A percentile compares a stretch with the other conserved stretches of the same genome.
Evolutionary conservation across 306 rosid species (phyloP).

Genomic region (Prunus campanulata): DNA sequence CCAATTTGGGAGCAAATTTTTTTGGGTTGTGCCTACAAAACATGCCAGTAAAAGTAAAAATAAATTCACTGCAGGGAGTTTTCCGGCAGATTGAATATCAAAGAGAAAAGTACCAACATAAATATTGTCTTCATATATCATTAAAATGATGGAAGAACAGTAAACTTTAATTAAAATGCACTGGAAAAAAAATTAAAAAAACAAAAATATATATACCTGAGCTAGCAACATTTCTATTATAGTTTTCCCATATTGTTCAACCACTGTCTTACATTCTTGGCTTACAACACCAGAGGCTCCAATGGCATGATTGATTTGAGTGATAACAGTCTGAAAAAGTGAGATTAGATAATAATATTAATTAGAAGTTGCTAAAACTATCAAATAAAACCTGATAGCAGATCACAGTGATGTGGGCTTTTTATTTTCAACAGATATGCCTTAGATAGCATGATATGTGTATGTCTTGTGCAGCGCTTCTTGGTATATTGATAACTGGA

Average conservation of each 20-base stretch:
- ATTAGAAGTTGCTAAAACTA: neutral
- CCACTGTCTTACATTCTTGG: constrained; percentile 64
- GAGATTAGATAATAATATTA: neutral
- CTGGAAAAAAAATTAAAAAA: neutral
- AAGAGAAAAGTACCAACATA: neutral
- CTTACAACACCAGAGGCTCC: constrained; percentile 66
- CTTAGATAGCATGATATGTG: neutral
- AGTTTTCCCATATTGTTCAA: constrained; percentile 56
- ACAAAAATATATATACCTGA: constrained; percentile 29
- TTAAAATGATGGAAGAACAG: neutral
- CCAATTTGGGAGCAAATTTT: constrained; percentile 62
- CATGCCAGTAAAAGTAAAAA: constrained; percentile 14
- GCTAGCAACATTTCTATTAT: constrained; percentile 48
- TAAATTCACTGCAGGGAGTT: neutral
- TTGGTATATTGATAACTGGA: neutral
- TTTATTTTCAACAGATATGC: neutral
- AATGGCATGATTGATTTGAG: constrained; percentile 69
- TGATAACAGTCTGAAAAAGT: constrained; percentile 43
- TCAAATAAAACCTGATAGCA: neutral
- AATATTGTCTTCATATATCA: neutral
- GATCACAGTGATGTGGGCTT: neutral
- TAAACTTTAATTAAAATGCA: neutral
- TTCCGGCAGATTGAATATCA: neutral
- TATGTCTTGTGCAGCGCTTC: neutral
- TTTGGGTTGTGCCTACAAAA: constrained; percentile 42